Percentiles rank a stretch among this genome's conserved stretches.
Evolutionary conservation across 306 rosid genomes (phyloP).

Genomic region (Echinosophora koreensis): DNA sequence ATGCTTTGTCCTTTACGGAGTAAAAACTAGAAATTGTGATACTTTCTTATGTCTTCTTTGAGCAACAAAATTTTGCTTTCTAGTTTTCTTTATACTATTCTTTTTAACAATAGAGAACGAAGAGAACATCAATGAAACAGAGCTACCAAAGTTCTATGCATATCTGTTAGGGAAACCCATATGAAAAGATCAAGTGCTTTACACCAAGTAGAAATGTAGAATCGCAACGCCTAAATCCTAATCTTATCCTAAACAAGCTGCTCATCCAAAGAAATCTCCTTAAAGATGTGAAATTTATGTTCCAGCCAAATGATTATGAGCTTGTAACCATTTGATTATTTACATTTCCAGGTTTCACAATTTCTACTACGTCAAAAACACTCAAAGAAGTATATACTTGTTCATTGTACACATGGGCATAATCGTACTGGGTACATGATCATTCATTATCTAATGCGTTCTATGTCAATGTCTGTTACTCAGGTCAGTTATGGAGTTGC

Average conservation of each 20-base stretch:
- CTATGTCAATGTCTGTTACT: conserved; percentile 71
- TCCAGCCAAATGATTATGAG: neutral
- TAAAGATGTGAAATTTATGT: too few relatives aligned
- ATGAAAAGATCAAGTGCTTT: too few relatives aligned
- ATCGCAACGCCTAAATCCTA: too few relatives aligned
- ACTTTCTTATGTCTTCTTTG: conserved; percentile 1
- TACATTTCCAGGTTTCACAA: conserved; percentile 76
- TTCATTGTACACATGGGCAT: conserved; percentile 98
- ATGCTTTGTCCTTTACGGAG: conserved; percentile 14
- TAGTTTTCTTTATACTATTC: neutral
- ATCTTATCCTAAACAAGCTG: too few relatives aligned
- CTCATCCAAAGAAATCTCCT: too few relatives aligned
- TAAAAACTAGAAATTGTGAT: neutral
- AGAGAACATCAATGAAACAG: too few relatives aligned
- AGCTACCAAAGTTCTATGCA: too few relatives aligned
- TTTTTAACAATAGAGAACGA: too few relatives aligned
- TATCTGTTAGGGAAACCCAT: too few relatives aligned
- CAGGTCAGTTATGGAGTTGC: conserved; percentile 68
- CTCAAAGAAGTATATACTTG: conserved; percentile 89
- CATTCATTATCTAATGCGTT: conserved; percentile 90
- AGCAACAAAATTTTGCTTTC: neutral
- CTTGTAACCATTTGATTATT: conserved; percentile 30
- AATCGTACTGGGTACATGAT: conserved; percentile 99
- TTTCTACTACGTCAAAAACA: conserved; percentile 86
- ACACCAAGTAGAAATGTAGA: too few relatives aligned